phyloP scores from a whole-genome alignment of 1,284 basidiomycete species.

The Cutaneotrichosporon sp. region DNA sequence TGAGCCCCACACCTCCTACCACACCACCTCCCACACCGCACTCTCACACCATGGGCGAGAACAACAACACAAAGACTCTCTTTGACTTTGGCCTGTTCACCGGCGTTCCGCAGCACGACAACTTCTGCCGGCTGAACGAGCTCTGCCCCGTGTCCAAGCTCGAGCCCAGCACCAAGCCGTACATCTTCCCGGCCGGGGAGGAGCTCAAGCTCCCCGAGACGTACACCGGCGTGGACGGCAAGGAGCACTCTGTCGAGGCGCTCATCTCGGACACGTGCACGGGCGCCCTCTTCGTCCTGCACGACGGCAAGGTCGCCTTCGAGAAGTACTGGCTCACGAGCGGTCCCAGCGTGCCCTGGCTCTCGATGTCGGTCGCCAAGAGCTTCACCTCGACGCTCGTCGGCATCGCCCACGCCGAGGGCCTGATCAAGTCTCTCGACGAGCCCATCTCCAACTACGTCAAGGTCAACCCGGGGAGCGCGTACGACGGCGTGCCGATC shows the following conservation, averaged over 20 bases:
- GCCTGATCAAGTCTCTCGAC: constrained; percentile 2
- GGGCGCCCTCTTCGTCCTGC: constrained; percentile 1
- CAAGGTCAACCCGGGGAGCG: not conserved
- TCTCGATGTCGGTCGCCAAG: constrained; percentile 4
- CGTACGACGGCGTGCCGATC: constrained; percentile 5
- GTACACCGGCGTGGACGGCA: not conserved
- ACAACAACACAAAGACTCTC: not conserved
- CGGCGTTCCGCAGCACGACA: constrained; percentile 3
- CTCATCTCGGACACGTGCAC: not conserved
- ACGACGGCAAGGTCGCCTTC: constrained; percentile 3
- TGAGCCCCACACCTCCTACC: too few species aligned
- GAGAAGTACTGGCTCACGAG: constrained; percentile 1
- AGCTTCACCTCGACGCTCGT: constrained; percentile 8
- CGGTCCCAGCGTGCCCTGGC: not conserved
- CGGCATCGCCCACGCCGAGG: constrained; percentile 6
- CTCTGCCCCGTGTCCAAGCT: not conserved
- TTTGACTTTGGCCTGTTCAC: not conserved
- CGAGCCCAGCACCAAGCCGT: not conserved
- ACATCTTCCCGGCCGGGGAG: not conserved
- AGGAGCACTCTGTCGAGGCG: not conserved
- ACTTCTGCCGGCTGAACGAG: not conserved
- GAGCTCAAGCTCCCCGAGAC: not conserved
- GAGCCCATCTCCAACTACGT: constrained; percentile 3
- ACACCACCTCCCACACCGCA: not conserved
- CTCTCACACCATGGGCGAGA: not conserved